phyloP scores from a whole-genome alignment of 331 rosid species.

The Rhamnella rubrinervis region DNA sequence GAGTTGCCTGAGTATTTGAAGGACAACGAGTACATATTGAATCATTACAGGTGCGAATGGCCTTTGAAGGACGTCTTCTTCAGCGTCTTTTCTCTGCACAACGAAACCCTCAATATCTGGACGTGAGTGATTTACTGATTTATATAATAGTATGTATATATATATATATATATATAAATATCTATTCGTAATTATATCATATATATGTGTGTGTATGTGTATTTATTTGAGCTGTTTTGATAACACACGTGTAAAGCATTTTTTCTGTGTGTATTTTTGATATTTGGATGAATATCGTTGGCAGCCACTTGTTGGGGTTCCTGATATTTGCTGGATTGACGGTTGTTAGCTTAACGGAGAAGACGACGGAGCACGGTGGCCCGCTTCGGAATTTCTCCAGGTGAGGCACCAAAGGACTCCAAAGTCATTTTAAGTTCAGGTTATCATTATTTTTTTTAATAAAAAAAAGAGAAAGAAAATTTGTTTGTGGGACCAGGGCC shows the following conservation, averaged over 20 bases:
- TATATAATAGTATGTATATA: too few relatives aligned
- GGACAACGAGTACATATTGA: slow-evolving; percentile 82
- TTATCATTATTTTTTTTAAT: not conserved
- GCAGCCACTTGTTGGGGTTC: slow-evolving; percentile 78
- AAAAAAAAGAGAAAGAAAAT: not conserved
- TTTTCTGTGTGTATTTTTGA: not conserved
- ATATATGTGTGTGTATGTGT: not conserved
- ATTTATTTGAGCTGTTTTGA: too few relatives aligned
- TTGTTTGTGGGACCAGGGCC: slow-evolving; percentile 36
- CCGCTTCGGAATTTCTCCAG: slow-evolving; percentile 41
- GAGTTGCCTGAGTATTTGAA: slow-evolving; percentile 76
- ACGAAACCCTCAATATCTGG: slow-evolving; percentile 90
- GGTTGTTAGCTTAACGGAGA: slow-evolving; percentile 45
- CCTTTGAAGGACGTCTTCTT: slow-evolving; percentile 57
- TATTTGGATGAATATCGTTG: slow-evolving; percentile 1
- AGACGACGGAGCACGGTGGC: slow-evolving; percentile 30
- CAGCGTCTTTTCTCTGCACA: slow-evolving; percentile 81
- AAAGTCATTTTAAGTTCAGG: slow-evolving; percentile 15
- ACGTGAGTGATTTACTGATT: slow-evolving; percentile 34
- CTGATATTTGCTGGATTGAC: slow-evolving; percentile 46
- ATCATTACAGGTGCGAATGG: slow-evolving; percentile 85
- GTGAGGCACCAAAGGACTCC: slow-evolving; percentile 24
- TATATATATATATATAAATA: too few relatives aligned
- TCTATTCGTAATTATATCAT: too few relatives aligned
- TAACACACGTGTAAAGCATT: not conserved